A percentile compares a stretch with the other conserved stretches of the same genome.
phyloP scores from a whole-genome alignment of 225 moss, liverwort and hornwort species.

The Marchantia polymorpha region DNA sequence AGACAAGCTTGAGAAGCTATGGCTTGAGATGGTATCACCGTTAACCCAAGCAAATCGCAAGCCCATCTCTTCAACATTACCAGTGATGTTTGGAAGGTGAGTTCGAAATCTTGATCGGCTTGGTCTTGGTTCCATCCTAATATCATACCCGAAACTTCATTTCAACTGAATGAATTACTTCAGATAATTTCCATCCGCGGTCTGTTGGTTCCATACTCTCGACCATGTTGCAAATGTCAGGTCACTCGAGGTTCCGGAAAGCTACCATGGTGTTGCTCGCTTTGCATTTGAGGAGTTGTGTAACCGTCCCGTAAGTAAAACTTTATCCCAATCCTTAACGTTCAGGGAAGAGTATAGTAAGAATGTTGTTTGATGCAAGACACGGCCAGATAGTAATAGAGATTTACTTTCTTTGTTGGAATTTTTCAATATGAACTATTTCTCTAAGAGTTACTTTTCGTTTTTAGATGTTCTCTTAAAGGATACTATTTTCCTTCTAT shows the following conservation, averaged over 20 bases:
- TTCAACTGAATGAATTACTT: background rate
- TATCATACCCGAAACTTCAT: background rate
- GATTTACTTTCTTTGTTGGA: too few species aligned
- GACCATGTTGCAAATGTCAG: constrained; percentile 35
- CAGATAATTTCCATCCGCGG: too few species aligned
- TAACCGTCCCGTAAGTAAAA: constrained; percentile 57
- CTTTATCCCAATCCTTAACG: background rate
- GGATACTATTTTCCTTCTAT: too few species aligned
- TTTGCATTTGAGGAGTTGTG: constrained; percentile 85
- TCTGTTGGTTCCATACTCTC: background rate
- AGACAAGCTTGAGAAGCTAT: constrained; percentile 53
- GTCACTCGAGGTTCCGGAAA: constrained; percentile 67
- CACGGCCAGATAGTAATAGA: too few species aligned
- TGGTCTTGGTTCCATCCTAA: background rate
- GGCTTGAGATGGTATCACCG: constrained; percentile 46
- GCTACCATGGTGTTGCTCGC: constrained; percentile 66
- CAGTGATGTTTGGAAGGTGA: constrained; percentile 98
- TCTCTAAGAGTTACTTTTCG: too few species aligned
- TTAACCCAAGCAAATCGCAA: constrained; percentile 24
- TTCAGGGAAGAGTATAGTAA: too few species aligned
- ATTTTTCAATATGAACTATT: too few species aligned
- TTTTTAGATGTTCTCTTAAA: too few species aligned
- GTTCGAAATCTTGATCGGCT: background rate
- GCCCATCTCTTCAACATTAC: constrained; percentile 48
- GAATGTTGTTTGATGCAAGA: too few species aligned